These are phyloP conservation scores for Phytophthora megakarya DNA, from an alignment of 352 stramenopile species.

Conservation along the genomic window DNA sequence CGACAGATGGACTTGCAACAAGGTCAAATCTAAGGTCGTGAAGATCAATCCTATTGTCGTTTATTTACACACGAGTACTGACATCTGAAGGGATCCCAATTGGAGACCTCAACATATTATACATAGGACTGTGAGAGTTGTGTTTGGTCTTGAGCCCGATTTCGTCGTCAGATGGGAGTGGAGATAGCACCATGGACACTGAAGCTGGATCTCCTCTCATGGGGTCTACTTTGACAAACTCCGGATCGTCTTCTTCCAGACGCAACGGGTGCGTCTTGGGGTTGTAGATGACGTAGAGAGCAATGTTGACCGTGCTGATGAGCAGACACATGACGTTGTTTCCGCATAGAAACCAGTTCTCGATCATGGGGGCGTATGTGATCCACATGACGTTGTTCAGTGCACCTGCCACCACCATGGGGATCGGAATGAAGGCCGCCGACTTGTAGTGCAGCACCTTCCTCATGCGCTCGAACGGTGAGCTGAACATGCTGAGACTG, in stretches of 20 bases:
- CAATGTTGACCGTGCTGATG: conserved; percentile 28
- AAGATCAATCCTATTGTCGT: too few relatives aligned
- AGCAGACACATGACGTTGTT: conserved; percentile 34
- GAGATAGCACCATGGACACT: conserved; percentile 23
- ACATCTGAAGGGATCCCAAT: conserved; percentile 15
- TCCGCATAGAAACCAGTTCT: conserved; percentile 45
- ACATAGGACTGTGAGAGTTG: conserved; percentile 25
- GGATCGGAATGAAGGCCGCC: conserved; percentile 43
- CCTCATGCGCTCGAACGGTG: conserved; percentile 41
- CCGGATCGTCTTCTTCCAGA: conserved; percentile 24
- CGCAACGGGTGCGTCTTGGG: conserved; percentile 38
- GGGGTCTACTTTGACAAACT: conserved; percentile 18
- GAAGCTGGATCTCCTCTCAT: conserved; percentile 16
- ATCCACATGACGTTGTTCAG: conserved; percentile 47
- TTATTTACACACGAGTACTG: conserved; percentile 24
- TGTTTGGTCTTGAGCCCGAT: conserved; percentile 12
- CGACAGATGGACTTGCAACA: too few relatives aligned
- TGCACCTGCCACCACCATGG: conserved; percentile 32
- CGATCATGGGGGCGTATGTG: conserved; percentile 38
- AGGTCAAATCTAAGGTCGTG: too few relatives aligned
- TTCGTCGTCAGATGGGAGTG: conserved; percentile 6
- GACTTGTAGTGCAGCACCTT: conserved; percentile 44
- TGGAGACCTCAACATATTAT: conserved; percentile 32
- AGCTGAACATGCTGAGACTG: conserved; percentile 39
- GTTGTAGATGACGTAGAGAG: conserved; percentile 39